Percentiles rank a stretch among this genome's conserved stretches.
These are phyloP conservation scores for Ophiostoma perfectum DNA, from an alignment of 2,329 filamentous ascomycete species.

Conservation along the genomic window DNA sequence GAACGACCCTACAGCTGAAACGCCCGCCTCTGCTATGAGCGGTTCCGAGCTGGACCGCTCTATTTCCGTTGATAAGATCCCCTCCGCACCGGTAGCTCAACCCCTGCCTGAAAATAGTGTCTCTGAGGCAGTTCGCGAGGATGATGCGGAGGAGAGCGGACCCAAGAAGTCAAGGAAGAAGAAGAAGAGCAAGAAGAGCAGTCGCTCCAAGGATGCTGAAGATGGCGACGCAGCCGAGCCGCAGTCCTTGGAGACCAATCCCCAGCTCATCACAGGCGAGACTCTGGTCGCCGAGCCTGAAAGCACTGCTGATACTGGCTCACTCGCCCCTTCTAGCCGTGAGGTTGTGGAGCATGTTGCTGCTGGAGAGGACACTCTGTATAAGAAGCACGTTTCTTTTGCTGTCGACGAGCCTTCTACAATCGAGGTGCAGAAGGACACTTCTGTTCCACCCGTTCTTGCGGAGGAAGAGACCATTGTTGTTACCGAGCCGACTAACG, in stretches of 20 bases:
- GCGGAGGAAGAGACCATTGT: slow-evolving; percentile 1
- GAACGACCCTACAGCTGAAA: not conserved
- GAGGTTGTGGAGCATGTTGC: slow-evolving; percentile 4
- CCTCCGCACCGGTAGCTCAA: not conserved
- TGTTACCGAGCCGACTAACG: not conserved
- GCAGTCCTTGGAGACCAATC: not conserved
- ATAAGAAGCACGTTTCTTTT: slow-evolving; percentile 9
- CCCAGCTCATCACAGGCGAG: slow-evolving; percentile 7
- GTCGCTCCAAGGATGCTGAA: slow-evolving; percentile 13
- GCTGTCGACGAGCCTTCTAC: not conserved
- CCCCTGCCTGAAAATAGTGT: not conserved
- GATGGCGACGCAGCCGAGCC: not conserved
- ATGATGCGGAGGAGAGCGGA: not conserved
- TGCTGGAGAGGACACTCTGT: not conserved
- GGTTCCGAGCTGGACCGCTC: not conserved
- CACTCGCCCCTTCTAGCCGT: not conserved
- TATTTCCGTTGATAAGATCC: not conserved
- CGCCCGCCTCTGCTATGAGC: not conserved
- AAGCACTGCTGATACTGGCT: not conserved
- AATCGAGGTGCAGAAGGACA: not conserved
- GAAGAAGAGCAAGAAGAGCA: slow-evolving; percentile 14
- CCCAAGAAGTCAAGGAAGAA: slow-evolving; percentile 15
- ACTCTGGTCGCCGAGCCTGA: slow-evolving; percentile 17
- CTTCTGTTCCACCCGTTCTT: not conserved
- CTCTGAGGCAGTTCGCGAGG: not conserved